phyloP scores from a whole-genome alignment of 1,284 basidiomycete species.

The Ganoderma meredithae region DNA sequence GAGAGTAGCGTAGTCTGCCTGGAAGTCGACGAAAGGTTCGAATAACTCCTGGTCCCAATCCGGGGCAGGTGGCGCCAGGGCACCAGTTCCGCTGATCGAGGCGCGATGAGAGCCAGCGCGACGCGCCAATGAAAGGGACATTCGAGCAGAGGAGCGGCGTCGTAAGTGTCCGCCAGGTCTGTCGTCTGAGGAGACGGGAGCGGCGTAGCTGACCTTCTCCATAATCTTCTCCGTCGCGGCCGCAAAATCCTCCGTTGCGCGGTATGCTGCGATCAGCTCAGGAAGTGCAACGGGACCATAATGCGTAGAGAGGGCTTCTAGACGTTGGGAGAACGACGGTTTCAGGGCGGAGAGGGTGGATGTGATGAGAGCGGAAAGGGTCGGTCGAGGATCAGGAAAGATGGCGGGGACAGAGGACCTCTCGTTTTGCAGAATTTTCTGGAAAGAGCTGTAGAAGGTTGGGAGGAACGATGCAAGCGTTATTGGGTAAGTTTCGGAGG shows the following conservation, averaged over 20 bases:
- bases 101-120: conserved; percentile 48
- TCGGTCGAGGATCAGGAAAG: conserved; percentile 79
- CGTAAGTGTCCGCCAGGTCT: conserved; percentile 30
- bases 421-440: conserved; percentile 74
- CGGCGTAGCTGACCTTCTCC: conserved; percentile 70
- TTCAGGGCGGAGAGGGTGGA: conserved; percentile 80
- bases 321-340: conserved; percentile 81
- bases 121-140: conserved; percentile 82
- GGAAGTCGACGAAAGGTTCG: conserved; percentile 91
- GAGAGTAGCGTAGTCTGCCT: conserved; percentile 80
- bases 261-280: conserved; percentile 75
- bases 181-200: conserved; percentile 31
- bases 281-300: conserved; percentile 69
- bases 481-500: conserved; percentile 37
- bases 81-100: conserved; percentile 39
- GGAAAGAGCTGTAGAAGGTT: conserved; percentile 76
- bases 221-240: conserved; percentile 74
- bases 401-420: conserved; percentile 79
- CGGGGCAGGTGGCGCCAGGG: conserved; percentile 45
- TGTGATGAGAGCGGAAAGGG: conserved; percentile 82
- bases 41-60: conserved; percentile 92
- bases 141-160: conserved; percentile 64
- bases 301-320: conserved; percentile 70
- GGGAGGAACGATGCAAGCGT: conserved; percentile 73
- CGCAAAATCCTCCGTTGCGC: conserved; percentile 84